Conservation (phyloP, 164 flowering plant species). For the Aristolochia fimbriata region DNA sequence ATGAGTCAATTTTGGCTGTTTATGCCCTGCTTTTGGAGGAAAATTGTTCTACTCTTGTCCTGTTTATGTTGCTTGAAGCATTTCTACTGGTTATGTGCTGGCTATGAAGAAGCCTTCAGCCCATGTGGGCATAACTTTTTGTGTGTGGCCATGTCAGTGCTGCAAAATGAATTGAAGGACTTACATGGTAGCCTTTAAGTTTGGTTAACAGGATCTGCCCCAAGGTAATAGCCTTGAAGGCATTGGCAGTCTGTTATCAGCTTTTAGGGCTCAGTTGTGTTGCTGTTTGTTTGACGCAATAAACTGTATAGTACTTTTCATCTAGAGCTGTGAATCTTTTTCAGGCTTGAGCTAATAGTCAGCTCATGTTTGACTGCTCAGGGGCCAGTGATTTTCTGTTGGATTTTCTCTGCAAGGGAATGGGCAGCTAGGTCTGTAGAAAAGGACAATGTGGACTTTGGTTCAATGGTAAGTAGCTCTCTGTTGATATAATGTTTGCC, state of each 20-base stretch:
- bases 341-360: constrained; percentile 3
- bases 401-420: not conserved
- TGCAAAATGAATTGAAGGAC: constrained; percentile 12
- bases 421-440: not conserved
- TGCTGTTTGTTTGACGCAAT: not conserved
- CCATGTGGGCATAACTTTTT: constrained; percentile 5
- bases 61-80: constrained; percentile 11
- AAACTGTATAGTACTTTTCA: not conserved
- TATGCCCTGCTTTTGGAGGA: constrained; percentile 5
- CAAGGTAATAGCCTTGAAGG: constrained; percentile 21
- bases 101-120: constrained; percentile 9
- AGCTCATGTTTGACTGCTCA: constrained; percentile 6
- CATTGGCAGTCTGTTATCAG: constrained; percentile 25
- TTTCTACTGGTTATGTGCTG: constrained; percentile 5
- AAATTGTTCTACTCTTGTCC: not conserved
- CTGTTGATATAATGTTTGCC: not conserved
- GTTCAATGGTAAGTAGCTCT: constrained; percentile 20
- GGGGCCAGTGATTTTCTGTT: not conserved
- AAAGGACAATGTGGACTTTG: constrained; percentile 11
- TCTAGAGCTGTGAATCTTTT: not conserved
- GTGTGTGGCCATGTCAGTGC: constrained; percentile 9
- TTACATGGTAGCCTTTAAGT: constrained; percentile 14
- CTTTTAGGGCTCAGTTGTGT: constrained; percentile 11
- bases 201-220: constrained; percentile 21
- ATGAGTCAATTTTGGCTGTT: constrained; percentile 5